phyloP scores from a whole-genome alignment of 495 filamentous ascomycete species.

The Amphirosellinia nigrospora region DNA sequence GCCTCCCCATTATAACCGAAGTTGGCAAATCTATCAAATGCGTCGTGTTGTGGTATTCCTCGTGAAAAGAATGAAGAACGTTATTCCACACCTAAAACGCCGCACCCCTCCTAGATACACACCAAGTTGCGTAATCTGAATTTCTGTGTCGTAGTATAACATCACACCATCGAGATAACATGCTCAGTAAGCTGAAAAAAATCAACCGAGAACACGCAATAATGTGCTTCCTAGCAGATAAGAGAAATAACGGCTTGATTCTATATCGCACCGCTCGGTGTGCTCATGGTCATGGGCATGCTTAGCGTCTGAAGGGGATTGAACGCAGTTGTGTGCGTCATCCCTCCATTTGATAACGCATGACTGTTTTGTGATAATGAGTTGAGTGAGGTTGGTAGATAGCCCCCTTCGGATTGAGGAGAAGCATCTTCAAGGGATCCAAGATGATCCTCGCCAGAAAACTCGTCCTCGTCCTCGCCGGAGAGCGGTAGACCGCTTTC shows the following conservation, averaged over 20 bases:
- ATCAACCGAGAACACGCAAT: background rate
- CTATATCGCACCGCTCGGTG: slow-evolving; percentile 38
- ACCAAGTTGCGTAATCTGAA: slow-evolving; percentile 28
- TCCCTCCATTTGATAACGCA: slow-evolving; percentile 37
- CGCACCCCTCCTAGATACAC: slow-evolving; percentile 6
- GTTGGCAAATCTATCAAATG: slow-evolving; percentile 35
- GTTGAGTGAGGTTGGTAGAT: slow-evolving; percentile 53
- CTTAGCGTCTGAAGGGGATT: slow-evolving; percentile 59
- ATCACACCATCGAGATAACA: slow-evolving; percentile 31
- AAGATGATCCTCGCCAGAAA: slow-evolving; percentile 70
- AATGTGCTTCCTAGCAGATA: slow-evolving; percentile 6
- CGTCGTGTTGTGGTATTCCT: slow-evolving; percentile 36
- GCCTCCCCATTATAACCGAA: slow-evolving; percentile 23
- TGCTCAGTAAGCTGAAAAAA: slow-evolving; percentile 9
- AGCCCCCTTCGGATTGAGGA: slow-evolving; percentile 65
- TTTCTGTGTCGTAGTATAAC: slow-evolving; percentile 28
- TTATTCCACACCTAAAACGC: slow-evolving; percentile 22
- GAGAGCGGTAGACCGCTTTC: slow-evolving; percentile 69
- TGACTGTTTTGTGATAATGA: slow-evolving; percentile 41
- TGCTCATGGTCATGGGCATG: slow-evolving; percentile 65
- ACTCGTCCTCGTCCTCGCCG: slow-evolving; percentile 81
- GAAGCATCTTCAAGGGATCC: slow-evolving; percentile 78
- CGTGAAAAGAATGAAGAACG: slow-evolving; percentile 29
- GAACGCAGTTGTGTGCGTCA: slow-evolving; percentile 44
- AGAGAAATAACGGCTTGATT: slow-evolving; percentile 8